Evolutionary conservation across 805 yeast species (phyloP), one percentile per base, ranked within the genome.

Genomic region (Yarrowia porcina): DNA sequence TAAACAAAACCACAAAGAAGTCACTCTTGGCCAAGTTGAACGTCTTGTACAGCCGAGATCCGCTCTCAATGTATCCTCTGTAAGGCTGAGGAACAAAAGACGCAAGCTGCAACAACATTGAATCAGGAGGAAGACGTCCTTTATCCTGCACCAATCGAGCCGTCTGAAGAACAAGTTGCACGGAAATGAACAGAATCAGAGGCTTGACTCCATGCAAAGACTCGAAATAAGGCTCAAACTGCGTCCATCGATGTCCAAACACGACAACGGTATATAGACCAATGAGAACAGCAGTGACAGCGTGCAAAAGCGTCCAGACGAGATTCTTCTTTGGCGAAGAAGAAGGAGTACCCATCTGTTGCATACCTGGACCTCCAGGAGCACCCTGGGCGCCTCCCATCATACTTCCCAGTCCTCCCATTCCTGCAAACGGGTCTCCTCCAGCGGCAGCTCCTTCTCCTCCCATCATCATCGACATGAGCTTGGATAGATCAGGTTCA

Each of bases 401-500:
- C 28, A 32, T 20, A 13, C 30, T 32, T 32, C 39, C 56, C 10
- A 20, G n/a, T 4, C 39, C 39, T 15, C 56, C 56, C 33, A 49
- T 27, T 4, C 20, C 28, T 2, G 36, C 56, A 44, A 44, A 44
- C 10, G 50, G 50, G 35, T 44, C 28, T 1, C 52, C 52, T 18
- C 30, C 33, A 4, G 41, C 23, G 15, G 36, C 56, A 8, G 42
- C n/a, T n/a, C 56, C 59, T 15, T 35, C 59, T 8, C 44, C 57
- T 2, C 57, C 59, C 59, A 52, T 52, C 59, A 52, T 52, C 59
- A 52, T 52, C 2, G 59, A 35, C 59, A 52, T 52, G 59, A 52
- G 44, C 10, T 52, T 33, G 10, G 59, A 52, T 11, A 52, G 59
- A 12, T 52, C 59, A 0, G 59, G 59, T 18, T 52, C 44, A 2